A percentile compares a stretch with the other conserved stretches of the same genome.
phyloP scores from a whole-genome alignment of 2,329 filamentous ascomycete species.

The Cladobotryum protrusum region DNA sequence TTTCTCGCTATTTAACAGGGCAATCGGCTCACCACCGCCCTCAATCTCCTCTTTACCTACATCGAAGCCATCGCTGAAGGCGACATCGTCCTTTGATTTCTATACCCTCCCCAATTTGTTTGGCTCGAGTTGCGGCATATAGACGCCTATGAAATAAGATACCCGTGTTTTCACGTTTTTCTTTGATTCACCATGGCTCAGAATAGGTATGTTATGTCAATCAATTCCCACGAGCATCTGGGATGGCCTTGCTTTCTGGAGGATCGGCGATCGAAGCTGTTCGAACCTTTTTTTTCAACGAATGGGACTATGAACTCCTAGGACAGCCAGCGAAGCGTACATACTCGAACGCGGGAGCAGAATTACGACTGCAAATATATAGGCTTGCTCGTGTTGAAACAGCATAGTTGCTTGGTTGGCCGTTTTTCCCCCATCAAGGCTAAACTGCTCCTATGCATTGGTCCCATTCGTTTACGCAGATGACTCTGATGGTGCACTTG shows the following conservation, averaged over 20 bases:
- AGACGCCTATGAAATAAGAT: constrained; percentile 7
- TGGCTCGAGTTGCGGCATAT: not conserved
- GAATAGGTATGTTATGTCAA: constrained; percentile 21
- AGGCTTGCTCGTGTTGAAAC: too few species aligned
- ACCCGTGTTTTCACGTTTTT: constrained; percentile 7
- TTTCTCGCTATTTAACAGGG: not conserved
- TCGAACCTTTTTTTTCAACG: too few species aligned
- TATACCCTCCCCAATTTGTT: not conserved
- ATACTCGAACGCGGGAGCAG: too few species aligned
- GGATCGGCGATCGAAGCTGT: too few species aligned
- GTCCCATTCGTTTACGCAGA: constrained; percentile 1
- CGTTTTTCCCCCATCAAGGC: not conserved
- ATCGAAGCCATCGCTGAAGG: not conserved
- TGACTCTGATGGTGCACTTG: not conserved
- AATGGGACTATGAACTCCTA: too few species aligned
- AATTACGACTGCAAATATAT: too few species aligned
- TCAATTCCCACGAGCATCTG: too few species aligned
- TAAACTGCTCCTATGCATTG: not conserved
- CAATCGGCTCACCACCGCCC: not conserved
- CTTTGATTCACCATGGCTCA: constrained; percentile 26
- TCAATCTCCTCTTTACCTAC: too few species aligned
- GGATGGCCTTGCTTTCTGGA: too few species aligned
- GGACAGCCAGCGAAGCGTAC: too few species aligned
- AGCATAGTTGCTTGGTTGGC: too few species aligned
- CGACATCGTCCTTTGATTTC: not conserved